A percentile compares a stretch with the other conserved stretches of the same genome.
Evolutionary conservation across 2,329 filamentous ascomycete species (phyloP).

Genomic region (Colletotrichum gigasporum): DNA sequence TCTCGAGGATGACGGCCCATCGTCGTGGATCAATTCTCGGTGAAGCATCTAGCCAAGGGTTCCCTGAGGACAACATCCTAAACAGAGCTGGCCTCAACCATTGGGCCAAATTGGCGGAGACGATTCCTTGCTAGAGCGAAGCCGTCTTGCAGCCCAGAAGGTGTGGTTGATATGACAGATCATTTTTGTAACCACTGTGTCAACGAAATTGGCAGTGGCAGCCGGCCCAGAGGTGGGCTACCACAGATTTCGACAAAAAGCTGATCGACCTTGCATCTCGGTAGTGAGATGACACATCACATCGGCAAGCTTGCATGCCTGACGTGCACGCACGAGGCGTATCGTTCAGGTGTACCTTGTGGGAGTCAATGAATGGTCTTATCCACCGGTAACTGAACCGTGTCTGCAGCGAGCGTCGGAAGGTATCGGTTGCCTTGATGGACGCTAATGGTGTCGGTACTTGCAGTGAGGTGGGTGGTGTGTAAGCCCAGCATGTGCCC

Average conservation of each 20-base stretch:
- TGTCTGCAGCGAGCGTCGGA: neutral
- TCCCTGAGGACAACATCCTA: neutral
- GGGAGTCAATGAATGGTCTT: neutral
- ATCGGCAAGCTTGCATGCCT: conserved; percentile 6
- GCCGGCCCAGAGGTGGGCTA: neutral
- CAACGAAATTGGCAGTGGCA: neutral
- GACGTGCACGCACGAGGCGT: neutral
- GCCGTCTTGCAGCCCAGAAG: neutral
- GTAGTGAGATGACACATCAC: conserved; percentile 19
- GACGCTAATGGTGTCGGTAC: neutral
- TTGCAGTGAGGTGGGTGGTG: neutral
- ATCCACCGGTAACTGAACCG: neutral
- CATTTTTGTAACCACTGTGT: neutral
- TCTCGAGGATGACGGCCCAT: neutral
- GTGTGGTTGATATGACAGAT: conserved; percentile 18
- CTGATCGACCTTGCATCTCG: conserved; percentile 25
- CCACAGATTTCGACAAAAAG: conserved; percentile 1
- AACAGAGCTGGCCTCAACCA: neutral
- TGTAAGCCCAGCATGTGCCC: conserved; percentile 1
- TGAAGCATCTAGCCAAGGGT: neutral
- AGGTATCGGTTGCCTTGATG: neutral
- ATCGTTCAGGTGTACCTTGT: neutral
- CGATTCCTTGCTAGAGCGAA: neutral
- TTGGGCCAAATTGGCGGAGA: neutral
- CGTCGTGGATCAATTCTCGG: neutral